phyloP scores from a whole-genome alignment of 495 filamentous ascomycete species.

The Tuber melanosporum region DNA sequence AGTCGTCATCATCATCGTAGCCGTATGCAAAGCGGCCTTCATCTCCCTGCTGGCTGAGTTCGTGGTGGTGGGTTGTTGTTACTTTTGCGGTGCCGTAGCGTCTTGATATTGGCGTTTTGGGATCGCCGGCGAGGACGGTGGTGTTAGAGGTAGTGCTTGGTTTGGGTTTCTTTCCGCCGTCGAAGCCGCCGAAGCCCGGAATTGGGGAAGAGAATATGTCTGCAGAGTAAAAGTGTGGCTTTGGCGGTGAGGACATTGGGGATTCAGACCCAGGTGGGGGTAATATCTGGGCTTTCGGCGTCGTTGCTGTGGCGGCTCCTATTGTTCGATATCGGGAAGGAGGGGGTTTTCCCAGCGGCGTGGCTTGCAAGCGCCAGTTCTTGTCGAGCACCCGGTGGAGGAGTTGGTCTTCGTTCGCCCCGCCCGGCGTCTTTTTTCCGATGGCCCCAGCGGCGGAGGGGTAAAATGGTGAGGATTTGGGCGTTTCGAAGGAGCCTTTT shows the following conservation, averaged over 20 bases:
- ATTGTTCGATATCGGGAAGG: constrained; percentile 44
- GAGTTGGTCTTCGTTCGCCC: constrained; percentile 57
- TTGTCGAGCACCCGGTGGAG: constrained; percentile 86
- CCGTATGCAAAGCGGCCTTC: neutral
- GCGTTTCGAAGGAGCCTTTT: constrained; percentile 22
- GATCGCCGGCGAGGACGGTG: neutral
- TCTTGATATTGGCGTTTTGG: constrained; percentile 5
- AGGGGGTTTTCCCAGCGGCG: constrained; percentile 56
- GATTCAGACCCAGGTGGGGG: constrained; percentile 49
- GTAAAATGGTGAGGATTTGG: constrained; percentile 45
- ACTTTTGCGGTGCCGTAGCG: neutral
- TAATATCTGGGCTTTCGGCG: constrained; percentile 38
- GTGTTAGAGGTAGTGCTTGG: neutral
- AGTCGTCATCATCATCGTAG: constrained; percentile 53
- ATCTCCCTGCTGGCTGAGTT: neutral
- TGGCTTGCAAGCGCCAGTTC: constrained; percentile 87
- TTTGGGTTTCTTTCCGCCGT: constrained; percentile 10
- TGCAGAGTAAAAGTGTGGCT: constrained; percentile 61
- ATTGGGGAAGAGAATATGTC: constrained; percentile 78
- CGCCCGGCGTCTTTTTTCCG: constrained; percentile 41
- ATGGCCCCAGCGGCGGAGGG: constrained; percentile 44
- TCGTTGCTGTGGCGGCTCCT: constrained; percentile 36
- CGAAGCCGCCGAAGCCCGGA: constrained; percentile 63
- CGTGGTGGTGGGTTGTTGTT: constrained; percentile 11
- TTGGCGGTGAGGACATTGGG: constrained; percentile 69